These are phyloP conservation scores for Potentilla sterilis DNA, from an alignment of 306 rosid species.

Conservation along the genomic window DNA sequence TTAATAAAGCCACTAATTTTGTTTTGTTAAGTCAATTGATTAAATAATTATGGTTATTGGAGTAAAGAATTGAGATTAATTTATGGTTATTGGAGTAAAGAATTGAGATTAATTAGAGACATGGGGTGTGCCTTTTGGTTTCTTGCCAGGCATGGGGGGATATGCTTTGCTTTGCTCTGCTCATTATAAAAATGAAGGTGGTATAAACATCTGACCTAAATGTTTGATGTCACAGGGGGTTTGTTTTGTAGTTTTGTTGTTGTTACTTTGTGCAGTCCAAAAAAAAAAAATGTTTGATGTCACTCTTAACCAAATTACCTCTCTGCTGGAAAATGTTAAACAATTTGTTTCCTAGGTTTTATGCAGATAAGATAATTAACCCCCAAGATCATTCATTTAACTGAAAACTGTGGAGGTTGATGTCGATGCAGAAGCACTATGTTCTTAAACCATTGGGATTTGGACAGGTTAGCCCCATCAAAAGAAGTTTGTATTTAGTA, in stretches of 20 bases:
- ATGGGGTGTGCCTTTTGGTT: constrained; percentile 6
- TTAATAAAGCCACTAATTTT: not conserved
- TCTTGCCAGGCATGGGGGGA: not conserved
- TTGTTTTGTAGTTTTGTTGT: too few species aligned
- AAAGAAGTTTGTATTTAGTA: not conserved
- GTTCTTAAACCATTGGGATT: not conserved
- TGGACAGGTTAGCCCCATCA: not conserved
- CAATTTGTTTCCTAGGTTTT: not conserved
- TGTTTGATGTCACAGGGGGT: too few species aligned
- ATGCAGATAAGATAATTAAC: not conserved
- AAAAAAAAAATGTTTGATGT: too few species aligned
- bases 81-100: not conserved
- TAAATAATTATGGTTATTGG: not conserved
- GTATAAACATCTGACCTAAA: not conserved
- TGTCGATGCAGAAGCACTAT: not conserved
- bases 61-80: not conserved
- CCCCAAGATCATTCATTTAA: too few species aligned
- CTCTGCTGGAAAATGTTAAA: not conserved
- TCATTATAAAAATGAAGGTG: not conserved
- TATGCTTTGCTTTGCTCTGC: not conserved
- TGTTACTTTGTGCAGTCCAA: too few species aligned
- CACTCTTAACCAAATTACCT: not conserved
- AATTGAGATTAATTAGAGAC: constrained; percentile 7
- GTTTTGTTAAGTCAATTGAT: not conserved
- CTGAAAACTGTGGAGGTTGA: not conserved